Evolutionary conservation across 1,284 basidiomycete species (phyloP).

Genomic region (Rhodotorula sp.): DNA sequence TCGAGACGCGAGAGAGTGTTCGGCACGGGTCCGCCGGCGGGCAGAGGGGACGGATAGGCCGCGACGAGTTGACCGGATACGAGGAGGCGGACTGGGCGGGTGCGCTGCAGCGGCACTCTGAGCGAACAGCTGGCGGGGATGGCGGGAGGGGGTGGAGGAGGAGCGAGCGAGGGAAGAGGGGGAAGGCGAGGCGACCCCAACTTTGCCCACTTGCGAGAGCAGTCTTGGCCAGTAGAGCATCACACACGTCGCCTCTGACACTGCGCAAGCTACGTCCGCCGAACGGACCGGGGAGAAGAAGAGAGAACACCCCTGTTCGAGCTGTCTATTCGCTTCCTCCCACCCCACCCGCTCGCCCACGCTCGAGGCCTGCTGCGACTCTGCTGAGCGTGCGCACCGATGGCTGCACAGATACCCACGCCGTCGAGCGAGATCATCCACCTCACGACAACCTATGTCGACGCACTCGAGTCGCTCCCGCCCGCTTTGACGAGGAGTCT

Average conservation of each 20-base stretch:
- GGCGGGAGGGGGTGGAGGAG: background rate
- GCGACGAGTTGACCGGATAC: no score
- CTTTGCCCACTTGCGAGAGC: background rate
- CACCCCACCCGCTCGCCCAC: no score
- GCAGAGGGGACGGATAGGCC: background rate
- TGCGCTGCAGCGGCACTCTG: background rate
- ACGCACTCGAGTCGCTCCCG: constrained; percentile 90
- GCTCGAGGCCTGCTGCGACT: no score
- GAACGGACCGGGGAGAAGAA: no score
- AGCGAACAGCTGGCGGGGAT: background rate
- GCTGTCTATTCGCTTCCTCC: background rate
- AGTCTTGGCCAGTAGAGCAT: no score
- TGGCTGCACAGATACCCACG: constrained; percentile 22
- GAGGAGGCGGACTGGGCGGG: no score
- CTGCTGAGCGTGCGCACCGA: background rate
- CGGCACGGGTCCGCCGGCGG: background rate
- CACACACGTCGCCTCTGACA: no score
- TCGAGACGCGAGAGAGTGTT: no score
- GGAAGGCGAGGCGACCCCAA: background rate
- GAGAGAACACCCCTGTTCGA: background rate
- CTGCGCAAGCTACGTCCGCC: no score
- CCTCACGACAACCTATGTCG: constrained; percentile 50
- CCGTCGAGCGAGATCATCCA: constrained; percentile 40
- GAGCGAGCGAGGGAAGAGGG: background rate
- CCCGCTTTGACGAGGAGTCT: constrained; percentile 91